phyloP scores from a whole-genome alignment of 257 asterid genomes.

The Thymus mandschuricus region DNA sequence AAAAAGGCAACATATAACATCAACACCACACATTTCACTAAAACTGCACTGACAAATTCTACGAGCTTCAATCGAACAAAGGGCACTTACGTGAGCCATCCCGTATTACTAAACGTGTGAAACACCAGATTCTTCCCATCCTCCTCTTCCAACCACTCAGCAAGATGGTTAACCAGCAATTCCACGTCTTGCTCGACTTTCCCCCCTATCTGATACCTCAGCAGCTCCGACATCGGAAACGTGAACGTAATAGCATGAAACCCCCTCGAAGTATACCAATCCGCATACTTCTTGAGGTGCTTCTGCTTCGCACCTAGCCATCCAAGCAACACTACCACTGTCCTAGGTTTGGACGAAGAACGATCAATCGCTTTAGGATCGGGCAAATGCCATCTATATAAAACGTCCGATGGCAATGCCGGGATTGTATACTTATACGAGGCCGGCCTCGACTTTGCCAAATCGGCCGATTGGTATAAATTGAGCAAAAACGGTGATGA shows the following conservation, averaged over 20 bases:
- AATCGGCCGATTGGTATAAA: slow-evolving; percentile 58
- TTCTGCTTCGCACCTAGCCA: slow-evolving; percentile 96
- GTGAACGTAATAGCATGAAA: slow-evolving; percentile 89
- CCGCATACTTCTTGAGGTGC: slow-evolving; percentile 84
- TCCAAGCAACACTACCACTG: slow-evolving; percentile 91
- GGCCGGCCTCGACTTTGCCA: slow-evolving; percentile 61
- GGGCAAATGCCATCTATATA: slow-evolving; percentile 92
- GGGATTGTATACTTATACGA: slow-evolving; percentile 38
- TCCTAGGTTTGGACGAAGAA: slow-evolving; percentile 63
- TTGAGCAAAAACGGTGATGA: slow-evolving; percentile 51
- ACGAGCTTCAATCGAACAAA: background rate
- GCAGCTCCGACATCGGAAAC: slow-evolving; percentile 84
- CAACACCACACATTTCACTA: slow-evolving; percentile 13
- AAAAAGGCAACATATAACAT: slow-evolving; percentile 30
- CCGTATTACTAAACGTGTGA: slow-evolving; percentile 93
- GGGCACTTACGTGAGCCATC: slow-evolving; percentile 84
- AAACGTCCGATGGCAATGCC: slow-evolving; percentile 54
- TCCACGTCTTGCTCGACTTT: slow-evolving; percentile 82
- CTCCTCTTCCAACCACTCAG: slow-evolving; percentile 96
- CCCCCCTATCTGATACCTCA: slow-evolving; percentile 87
- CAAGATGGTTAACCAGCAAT: slow-evolving; percentile 77
- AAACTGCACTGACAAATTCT: background rate
- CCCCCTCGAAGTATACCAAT: slow-evolving; percentile 89
- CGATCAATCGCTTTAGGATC: slow-evolving; percentile 56
- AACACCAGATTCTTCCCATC: slow-evolving; percentile 77